Evolutionary conservation across 2,329 filamentous ascomycete species (phyloP), one percentile per base, ranked within the genome.

Genomic region (Botrytis fragariae): DNA sequence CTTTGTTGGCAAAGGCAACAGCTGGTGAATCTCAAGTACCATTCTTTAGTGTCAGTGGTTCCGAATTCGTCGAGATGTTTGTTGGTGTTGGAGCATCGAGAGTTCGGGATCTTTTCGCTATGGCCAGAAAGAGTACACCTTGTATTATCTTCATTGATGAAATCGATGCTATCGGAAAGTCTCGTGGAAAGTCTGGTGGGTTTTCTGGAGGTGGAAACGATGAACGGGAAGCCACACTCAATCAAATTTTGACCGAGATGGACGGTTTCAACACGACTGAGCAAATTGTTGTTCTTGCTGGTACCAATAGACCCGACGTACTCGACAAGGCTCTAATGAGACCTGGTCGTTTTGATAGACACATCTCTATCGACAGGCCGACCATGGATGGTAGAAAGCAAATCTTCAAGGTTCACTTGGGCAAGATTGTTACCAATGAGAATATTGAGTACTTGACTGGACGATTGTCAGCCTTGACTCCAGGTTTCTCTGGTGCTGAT

Each of bases 131-230:
- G 86, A 97, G 93, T 83, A 93, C 96, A 0, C 96, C 96, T 5
- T 99, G 96, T 84, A 99, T 99, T 83, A 97, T 99, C 83, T 99
- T 99, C 86, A 98, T 99, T 77, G 96, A 99, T 81, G 96, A 99
- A 84, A 99, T 99, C 79, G 96, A 99, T 82, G 96, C 96, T 73
- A 98, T 99, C 79, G 96, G 96, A 78, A 94, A 95, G 81, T 93
- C 95, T 72, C 90, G 96, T 84, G 87, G 91, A 35, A 97, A 97
- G 81, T 89, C 91, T 51, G 92, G 91, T 76, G 84, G 85, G 20
- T 93, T 93, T 74, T 92, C 92, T 57, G 71, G 70, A 29, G 95
- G 95, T 76, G 96, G 96, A 75, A 98, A 98, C 80, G 96, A 99
- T 81, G 96, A 99, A 85, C 92, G 96, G 75, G 96, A 99, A 84